Conservation (phyloP, 2,329 filamentous ascomycete species). For the Cyphellophora europaea region DNA sequence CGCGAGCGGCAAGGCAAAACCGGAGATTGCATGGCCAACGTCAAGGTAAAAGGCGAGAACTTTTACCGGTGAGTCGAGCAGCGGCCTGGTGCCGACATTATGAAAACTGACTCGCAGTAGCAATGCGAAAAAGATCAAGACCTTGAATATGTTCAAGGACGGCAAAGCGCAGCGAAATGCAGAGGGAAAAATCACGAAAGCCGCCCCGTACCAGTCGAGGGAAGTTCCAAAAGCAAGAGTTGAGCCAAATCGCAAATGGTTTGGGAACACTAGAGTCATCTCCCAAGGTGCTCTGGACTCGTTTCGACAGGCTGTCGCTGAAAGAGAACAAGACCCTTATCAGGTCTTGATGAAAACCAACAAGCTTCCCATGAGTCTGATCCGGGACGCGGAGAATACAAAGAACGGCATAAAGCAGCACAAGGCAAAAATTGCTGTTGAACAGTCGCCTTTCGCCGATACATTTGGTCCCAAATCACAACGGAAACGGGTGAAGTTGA, state of each 20-base stretch:
- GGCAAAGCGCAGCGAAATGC: conserved; percentile 75
- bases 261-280: conserved; percentile 85
- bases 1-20: conserved; percentile 77
- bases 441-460: conserved; percentile 74
- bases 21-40: conserved; percentile 80
- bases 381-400: conserved; percentile 65
- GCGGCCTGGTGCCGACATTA: conserved; percentile 5
- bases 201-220: conserved; percentile 73
- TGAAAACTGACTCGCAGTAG: conserved; percentile 23
- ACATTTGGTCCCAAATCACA: conserved; percentile 92
- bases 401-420: conserved; percentile 81
- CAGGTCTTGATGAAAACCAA: conserved; percentile 93
- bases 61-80: conserved; percentile 73
- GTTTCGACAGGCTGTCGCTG: conserved; percentile 86
- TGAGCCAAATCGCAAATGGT: conserved; percentile 97
- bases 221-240: conserved; percentile 76
- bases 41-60: conserved; percentile 93
- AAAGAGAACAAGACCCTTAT: conserved; percentile 83
- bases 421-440: conserved; percentile 85
- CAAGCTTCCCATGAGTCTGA: conserved; percentile 92
- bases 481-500: conserved; percentile 83
- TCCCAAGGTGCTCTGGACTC: conserved; percentile 77
- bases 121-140: conserved; percentile 77
- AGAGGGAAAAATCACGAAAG: conserved; percentile 72
- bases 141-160: conserved; percentile 82